Percentiles rank a stretch among this genome's conserved stretches.
Evolutionary conservation across 176 grass and related monocot genomes (phyloP).

Genomic region (Microstegium vimineum): DNA sequence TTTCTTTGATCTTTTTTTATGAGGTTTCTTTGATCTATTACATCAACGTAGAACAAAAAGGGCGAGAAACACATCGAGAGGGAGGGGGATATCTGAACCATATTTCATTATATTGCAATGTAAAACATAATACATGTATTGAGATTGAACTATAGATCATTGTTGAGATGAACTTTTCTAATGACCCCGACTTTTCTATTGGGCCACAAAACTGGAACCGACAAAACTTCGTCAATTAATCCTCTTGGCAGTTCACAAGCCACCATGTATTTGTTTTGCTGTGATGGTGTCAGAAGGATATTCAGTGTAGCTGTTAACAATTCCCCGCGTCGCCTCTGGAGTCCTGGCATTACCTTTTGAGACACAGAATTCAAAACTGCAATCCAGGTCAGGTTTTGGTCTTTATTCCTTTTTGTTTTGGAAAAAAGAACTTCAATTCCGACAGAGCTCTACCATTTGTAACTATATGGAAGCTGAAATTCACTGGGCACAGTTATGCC

Average conservation of each 20-base stretch:
- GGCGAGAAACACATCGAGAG: not conserved
- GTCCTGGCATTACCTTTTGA: constrained; percentile 16
- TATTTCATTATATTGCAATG: constrained; percentile 57
- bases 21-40: constrained; percentile 6
- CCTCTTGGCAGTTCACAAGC: constrained; percentile 37
- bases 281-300: constrained; percentile 37
- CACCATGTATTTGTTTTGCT: constrained; percentile 21
- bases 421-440: constrained; percentile 40
- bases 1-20: too few species aligned
- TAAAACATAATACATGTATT: constrained; percentile 66
- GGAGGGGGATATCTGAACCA: not conserved
- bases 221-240: constrained; percentile 54
- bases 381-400: constrained; percentile 15
- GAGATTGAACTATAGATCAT: constrained; percentile 47
- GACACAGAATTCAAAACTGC: constrained; percentile 26
- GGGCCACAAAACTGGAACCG: constrained; percentile 62
- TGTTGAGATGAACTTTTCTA: constrained; percentile 38
- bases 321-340: not conserved
- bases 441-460: not conserved
- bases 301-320: constrained; percentile 33
- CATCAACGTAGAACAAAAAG: not conserved
- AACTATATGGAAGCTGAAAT: constrained; percentile 20
- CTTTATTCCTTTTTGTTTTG: constrained; percentile 23
- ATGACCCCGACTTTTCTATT: constrained; percentile 47
- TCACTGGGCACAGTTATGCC: constrained; percentile 15